phyloP scores from a whole-genome alignment of 495 filamentous ascomycete genomes.

The Trichodelitschia bisporula region DNA sequence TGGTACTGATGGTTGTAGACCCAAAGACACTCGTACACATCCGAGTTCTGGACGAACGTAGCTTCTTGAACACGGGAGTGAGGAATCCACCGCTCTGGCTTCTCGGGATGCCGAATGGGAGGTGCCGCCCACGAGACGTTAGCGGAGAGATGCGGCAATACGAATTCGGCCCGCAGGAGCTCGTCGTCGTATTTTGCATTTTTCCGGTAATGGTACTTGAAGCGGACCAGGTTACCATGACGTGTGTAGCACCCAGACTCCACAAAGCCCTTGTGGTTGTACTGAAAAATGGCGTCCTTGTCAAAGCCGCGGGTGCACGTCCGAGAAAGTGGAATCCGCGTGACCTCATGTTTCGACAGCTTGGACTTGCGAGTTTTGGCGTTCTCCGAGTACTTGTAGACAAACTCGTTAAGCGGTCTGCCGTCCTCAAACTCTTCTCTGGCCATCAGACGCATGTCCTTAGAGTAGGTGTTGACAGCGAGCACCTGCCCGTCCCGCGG shows the following conservation, averaged over 20 bases:
- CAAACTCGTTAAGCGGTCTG: constrained; percentile 23
- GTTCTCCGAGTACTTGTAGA: constrained; percentile 20
- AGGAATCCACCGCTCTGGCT: constrained; percentile 32
- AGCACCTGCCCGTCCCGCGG: constrained; percentile 17
- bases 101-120: constrained; percentile 25
- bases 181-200: constrained; percentile 29
- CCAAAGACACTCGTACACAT: constrained; percentile 31
- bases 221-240: constrained; percentile 27
- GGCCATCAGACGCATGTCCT: constrained; percentile 21
- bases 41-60: constrained; percentile 26
- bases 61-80: constrained; percentile 33
- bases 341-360: constrained; percentile 5
- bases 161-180: constrained; percentile 30
- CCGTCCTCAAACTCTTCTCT: constrained; percentile 24
- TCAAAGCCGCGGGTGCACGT: constrained; percentile 24
- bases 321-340: constrained; percentile 22
- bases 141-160: constrained; percentile 27
- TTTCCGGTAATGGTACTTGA: constrained; percentile 33
- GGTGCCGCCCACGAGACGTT: constrained; percentile 35
- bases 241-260: constrained; percentile 29
- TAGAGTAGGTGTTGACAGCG: constrained; percentile 23
- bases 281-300: constrained; percentile 24
- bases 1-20: constrained; percentile 38
- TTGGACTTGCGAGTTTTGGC: constrained; percentile 4
- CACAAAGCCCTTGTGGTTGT: constrained; percentile 29